Percentiles rank a stretch among this genome's conserved stretches.
Conservation (phyloP, 1,284 basidiomycete genomes). For the Pseudomicrostroma phylloplanum region DNA sequence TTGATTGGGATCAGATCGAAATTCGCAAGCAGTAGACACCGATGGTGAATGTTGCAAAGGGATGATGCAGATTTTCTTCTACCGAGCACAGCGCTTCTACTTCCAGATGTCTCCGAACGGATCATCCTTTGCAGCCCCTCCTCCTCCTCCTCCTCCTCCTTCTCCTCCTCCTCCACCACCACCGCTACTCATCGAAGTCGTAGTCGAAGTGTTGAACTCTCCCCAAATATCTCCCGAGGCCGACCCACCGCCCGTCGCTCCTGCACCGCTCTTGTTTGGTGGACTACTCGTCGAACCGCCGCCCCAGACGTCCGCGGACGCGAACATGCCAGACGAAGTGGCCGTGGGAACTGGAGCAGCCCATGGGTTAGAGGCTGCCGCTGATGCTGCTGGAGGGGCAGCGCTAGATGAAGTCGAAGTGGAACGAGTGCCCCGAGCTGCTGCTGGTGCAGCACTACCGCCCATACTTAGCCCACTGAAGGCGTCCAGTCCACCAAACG, state of each 20-base stretch:
- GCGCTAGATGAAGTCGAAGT: background rate
- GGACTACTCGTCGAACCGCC: background rate
- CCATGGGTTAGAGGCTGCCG: background rate
- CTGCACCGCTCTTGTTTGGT: constrained; percentile 1
- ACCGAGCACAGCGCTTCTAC: background rate
- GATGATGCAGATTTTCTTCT: too few species aligned
- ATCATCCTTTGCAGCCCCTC: constrained; percentile 1
- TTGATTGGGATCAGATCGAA: too few species aligned
- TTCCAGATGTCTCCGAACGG: constrained; percentile 7
- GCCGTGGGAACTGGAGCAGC: background rate
- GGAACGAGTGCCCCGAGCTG: background rate
- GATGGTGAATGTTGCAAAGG: too few species aligned
- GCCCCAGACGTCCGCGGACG: constrained; percentile 3
- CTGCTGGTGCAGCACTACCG: constrained; percentile 13
- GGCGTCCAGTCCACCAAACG: constrained; percentile 17
- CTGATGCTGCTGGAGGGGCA: background rate
- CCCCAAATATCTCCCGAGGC: constrained; percentile 40
- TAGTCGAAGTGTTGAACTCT: constrained; percentile 23
- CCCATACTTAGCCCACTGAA: constrained; percentile 16
- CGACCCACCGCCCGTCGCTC: constrained; percentile 36
- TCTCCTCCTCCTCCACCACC: background rate
- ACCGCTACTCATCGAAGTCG: background rate
- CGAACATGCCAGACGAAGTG: constrained; percentile 8
- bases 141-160: background rate
- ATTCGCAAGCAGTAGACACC: too few species aligned